These are phyloP conservation scores for Plantago major DNA, from an alignment of 257 asterid genomes.

Conservation along the genomic window DNA sequence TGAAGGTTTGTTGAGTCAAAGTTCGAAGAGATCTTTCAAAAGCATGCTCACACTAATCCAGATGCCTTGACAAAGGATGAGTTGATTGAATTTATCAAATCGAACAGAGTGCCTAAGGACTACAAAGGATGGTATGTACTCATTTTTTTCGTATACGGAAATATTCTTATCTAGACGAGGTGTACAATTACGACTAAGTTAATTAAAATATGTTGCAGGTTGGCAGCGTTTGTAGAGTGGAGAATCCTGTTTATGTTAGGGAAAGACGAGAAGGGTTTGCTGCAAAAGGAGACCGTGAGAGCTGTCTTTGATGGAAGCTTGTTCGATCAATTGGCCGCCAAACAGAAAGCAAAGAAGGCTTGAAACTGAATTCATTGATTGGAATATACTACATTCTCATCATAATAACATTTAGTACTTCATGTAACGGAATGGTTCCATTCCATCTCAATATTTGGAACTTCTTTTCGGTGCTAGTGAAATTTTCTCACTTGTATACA, in stretches of 20 bases:
- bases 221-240: slow-evolving; percentile 74
- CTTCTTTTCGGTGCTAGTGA: too few species aligned
- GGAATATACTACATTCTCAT: too few species aligned
- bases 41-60: slow-evolving; percentile 43
- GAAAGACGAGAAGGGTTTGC: slow-evolving; percentile 62
- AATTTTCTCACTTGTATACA: too few species aligned
- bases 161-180: too few species aligned
- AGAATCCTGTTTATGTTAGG: slow-evolving; percentile 51
- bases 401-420: too few species aligned
- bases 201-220: slow-evolving; percentile 27
- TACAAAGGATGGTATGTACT: slow-evolving; percentile 58
- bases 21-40: slow-evolving; percentile 65
- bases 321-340: slow-evolving; percentile 64
- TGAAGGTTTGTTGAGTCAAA: slow-evolving; percentile 57
- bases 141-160: background rate
- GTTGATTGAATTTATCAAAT: slow-evolving; percentile 43
- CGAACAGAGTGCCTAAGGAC: slow-evolving; percentile 70
- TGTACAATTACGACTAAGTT: too few species aligned
- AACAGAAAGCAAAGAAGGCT: slow-evolving; percentile 48
- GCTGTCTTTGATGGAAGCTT: slow-evolving; percentile 78
- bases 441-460: too few species aligned
- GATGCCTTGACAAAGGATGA: slow-evolving; percentile 57
- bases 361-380: slow-evolving; percentile 16
- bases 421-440: too few species aligned
- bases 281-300: slow-evolving; percentile 51